These are phyloP conservation scores for Kwoniella botswanensis DNA, from an alignment of 768 basidiomycete genomes.

Conservation along the genomic window DNA sequence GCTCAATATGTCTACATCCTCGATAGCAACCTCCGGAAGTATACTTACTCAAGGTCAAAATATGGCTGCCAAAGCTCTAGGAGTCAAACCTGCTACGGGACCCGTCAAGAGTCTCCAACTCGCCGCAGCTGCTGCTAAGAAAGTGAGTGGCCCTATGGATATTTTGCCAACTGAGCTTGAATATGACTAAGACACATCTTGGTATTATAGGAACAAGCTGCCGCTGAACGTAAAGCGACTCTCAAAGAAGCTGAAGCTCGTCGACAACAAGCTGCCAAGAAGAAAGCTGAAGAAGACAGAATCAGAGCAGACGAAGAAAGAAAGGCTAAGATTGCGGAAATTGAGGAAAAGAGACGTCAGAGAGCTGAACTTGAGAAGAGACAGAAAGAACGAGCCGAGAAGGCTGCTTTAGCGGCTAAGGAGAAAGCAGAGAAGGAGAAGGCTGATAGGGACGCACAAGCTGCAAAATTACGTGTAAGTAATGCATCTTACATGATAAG, in stretches of 20 bases:
- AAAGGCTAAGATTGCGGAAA: constrained; percentile 62
- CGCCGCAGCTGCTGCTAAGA: constrained; percentile 83
- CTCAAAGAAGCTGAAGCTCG: constrained; percentile 79
- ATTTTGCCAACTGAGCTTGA: no score
- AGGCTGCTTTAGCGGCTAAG: constrained; percentile 30
- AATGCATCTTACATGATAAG: not conserved
- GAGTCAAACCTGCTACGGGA: constrained; percentile 45
- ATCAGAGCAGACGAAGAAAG: constrained; percentile 32
- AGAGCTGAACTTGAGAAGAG: constrained; percentile 29
- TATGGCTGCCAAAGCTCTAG: constrained; percentile 40
- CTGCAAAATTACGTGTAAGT: constrained; percentile 41
- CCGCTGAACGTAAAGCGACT: constrained; percentile 75
- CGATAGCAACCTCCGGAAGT: constrained; percentile 16
- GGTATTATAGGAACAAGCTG: constrained; percentile 77
- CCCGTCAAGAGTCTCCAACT: constrained; percentile 76
- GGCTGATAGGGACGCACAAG: constrained; percentile 29
- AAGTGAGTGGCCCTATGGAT: constrained; percentile 63
- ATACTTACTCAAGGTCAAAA: constrained; percentile 27
- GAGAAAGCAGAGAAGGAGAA: constrained; percentile 45
- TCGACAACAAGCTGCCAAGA: constrained; percentile 71
- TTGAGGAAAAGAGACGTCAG: constrained; percentile 61
- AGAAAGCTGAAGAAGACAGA: constrained; percentile 71
- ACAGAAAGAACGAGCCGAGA: constrained; percentile 31
- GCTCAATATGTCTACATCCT: constrained; percentile 31
- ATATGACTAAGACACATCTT: not conserved